Conservation (phyloP, 352 stramenopile species). For the Peronospora belbahrii region DNA sequence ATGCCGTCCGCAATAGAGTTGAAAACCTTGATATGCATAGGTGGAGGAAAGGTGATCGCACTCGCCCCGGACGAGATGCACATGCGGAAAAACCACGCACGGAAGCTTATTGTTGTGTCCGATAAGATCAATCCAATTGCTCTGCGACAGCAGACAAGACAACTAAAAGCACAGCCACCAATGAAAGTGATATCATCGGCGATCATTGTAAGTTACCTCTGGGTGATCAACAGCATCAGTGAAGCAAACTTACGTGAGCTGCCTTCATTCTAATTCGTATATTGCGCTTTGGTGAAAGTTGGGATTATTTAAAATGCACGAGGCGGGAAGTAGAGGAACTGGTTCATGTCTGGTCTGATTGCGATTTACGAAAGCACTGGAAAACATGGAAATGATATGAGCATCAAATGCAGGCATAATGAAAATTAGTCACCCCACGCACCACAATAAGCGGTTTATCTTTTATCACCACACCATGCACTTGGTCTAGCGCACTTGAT, state of each 20-base stretch:
- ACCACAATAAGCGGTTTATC: constrained; percentile 80
- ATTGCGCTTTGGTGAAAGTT: constrained; percentile 2
- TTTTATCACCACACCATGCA: constrained; percentile 68
- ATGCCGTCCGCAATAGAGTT: constrained; percentile 65
- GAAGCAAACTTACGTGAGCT: constrained; percentile 54
- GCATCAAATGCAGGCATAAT: constrained; percentile 17
- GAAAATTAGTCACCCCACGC: constrained; percentile 15
- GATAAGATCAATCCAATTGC: constrained; percentile 66
- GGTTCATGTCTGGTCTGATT: constrained; percentile 12
- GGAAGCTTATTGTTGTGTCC: constrained; percentile 60
- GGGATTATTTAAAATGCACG: constrained; percentile 22
- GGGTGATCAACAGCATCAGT: constrained; percentile 83
- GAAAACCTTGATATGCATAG: constrained; percentile 59
- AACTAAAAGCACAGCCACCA: constrained; percentile 35
- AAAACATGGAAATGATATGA: constrained; percentile 11
- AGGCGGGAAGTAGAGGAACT: constrained; percentile 3
- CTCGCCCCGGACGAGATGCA: constrained; percentile 43
- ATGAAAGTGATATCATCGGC: constrained; percentile 31
- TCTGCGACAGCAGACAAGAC: constrained; percentile 32
- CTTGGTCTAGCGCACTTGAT: constrained; percentile 33
- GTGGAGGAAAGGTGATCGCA: constrained; percentile 46
- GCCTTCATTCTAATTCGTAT: constrained; percentile 4
- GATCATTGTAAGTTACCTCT: constrained; percentile 76
- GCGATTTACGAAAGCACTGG: constrained; percentile 30
- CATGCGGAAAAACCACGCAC: constrained; percentile 36